These are phyloP conservation scores for Fusarium sulawesiense DNA, from an alignment of 2,329 filamentous ascomycete species.

Conservation along the genomic window DNA sequence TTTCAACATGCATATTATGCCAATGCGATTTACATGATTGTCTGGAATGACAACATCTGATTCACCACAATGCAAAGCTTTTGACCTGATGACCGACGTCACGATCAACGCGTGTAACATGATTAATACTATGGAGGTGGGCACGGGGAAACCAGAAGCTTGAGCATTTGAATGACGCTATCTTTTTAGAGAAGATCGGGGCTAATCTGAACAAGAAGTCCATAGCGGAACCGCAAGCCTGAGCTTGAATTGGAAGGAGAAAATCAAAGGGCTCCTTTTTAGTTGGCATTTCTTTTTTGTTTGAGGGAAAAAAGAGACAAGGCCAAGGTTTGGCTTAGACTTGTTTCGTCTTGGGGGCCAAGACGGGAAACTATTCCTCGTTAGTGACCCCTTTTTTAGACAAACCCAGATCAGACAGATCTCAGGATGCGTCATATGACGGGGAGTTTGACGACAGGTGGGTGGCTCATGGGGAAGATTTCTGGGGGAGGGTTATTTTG, in stretches of 20 bases:
- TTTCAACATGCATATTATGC: slow-evolving; percentile 1
- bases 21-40: slow-evolving; percentile 11
- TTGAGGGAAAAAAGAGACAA: not conserved
- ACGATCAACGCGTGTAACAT: slow-evolving; percentile 32
- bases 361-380: slow-evolving; percentile 6
- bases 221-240: slow-evolving; percentile 38
- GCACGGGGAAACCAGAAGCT: slow-evolving; percentile 1
- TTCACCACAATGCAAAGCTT: slow-evolving; percentile 7
- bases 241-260: not conserved
- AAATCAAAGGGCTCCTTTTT: not conserved
- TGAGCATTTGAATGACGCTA: slow-evolving; percentile 38
- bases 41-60: slow-evolving; percentile 25
- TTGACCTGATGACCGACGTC: slow-evolving; percentile 22
- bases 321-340: slow-evolving; percentile 10
- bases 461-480: not conserved
- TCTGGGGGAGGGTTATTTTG: not conserved
- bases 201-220: slow-evolving; percentile 11
- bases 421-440: slow-evolving; percentile 39
- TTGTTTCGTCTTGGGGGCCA: slow-evolving; percentile 11
- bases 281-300: not conserved
- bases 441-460: slow-evolving; percentile 33
- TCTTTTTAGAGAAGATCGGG: slow-evolving; percentile 23
- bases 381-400: slow-evolving; percentile 33
- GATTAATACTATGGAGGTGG: slow-evolving; percentile 14
- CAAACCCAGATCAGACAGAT: slow-evolving; percentile 34